Evolutionary conservation across 768 basidiomycete genomes (phyloP), one percentile per base, ranked within the genome.

Genomic region (Trametopsis cervina): DNA sequence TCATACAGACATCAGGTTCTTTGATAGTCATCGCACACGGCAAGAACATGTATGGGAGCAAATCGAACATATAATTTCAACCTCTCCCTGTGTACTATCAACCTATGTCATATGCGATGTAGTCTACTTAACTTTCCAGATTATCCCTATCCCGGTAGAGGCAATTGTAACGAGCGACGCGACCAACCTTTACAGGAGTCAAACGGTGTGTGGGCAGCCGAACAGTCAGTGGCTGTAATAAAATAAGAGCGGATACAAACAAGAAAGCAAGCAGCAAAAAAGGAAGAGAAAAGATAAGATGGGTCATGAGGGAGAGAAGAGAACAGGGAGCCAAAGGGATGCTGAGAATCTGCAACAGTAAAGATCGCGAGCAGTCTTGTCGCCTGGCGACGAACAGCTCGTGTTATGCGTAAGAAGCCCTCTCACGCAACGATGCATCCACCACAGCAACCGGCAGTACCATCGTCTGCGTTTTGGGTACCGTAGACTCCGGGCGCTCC

Each of bases 341-440:
- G 29, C 7, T 33, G 29, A 33, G 29, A 33, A 33, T 33, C 9
- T 33, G 29, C 15, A 15, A 33, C 29, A 29, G 36, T 46, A 35
- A 46, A 36, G 45, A 46, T 35, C n/a, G 15, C 9, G 29, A 33
- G 15, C 7, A 15, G 15, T 15, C 29, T 15, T 33, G 29, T 33
- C 29, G 29, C 29, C 29, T 33, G 15, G 15, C 29, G 29, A 33
- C 29, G 15, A 15, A 7, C 29, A 33, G 29, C 9, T 7, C 9
- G 29, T 7, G 29, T 15, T 18, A 21, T 42, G 49, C 23, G 41
- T 13, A 23, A 13, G 18, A 47, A 15, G 13, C 22, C 5, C n/a
- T 40, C 40, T 71, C 62, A 76, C 25, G 66, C 68, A 17, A 88
- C 74, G 49, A 89, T 78, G 50, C 86, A 88, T 52, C 81, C 76